Evolutionary conservation across 805 yeast species (phyloP).

Genomic region (Naumovozyma baii): DNA sequence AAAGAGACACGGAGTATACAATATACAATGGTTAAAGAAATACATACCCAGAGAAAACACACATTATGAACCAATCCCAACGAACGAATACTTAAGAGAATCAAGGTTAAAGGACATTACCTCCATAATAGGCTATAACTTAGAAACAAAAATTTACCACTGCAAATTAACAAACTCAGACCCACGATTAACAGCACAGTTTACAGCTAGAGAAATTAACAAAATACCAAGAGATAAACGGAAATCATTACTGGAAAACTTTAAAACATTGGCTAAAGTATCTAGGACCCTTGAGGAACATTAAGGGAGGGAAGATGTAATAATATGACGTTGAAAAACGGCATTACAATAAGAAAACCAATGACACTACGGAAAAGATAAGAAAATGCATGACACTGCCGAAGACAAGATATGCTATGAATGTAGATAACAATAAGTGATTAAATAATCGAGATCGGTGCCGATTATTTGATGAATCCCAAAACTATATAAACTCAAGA

Average conservation of each 20-base stretch:
- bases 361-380: no score
- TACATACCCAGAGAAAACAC: neutral
- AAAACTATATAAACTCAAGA: no score
- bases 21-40: slow-evolving; percentile 2
- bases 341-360: no score
- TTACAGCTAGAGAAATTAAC: slow-evolving; percentile 1
- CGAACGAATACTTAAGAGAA: slow-evolving; percentile 1
- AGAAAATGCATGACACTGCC: no score
- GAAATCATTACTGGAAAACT: neutral
- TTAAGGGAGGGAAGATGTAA: neutral
- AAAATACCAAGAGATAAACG: neutral
- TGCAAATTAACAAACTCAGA: slow-evolving; percentile 4
- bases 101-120: slow-evolving; percentile 1
- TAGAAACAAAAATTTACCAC: neutral
- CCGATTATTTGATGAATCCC: no score
- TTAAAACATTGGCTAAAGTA: no score
- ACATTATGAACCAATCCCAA: neutral
- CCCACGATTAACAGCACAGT: slow-evolving; percentile 2
- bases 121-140: slow-evolving; percentile 3
- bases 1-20: slow-evolving; percentile 5
- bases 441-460: no score
- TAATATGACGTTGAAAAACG: no score
- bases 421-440: no score
- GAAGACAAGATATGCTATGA: no score
- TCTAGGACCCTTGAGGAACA: neutral